Conservation (phyloP, 257 asterid genomes). For the Solanum ossicruentum region DNA sequence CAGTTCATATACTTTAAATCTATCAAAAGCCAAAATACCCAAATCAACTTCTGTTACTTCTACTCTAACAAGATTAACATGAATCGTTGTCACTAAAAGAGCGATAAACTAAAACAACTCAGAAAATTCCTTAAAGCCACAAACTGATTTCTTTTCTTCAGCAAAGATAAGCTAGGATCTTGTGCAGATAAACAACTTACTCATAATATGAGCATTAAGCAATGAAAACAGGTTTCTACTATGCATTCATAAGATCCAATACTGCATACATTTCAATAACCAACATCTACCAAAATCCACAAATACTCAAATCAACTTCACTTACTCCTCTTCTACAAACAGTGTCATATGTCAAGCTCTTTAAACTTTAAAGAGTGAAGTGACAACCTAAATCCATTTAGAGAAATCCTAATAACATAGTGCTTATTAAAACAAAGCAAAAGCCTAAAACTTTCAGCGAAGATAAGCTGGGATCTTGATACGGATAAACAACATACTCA, state of each 20-base stretch:
- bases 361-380: neutral
- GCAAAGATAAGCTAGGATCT: neutral
- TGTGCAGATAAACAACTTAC: neutral
- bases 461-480: conserved; percentile 90
- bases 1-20: neutral
- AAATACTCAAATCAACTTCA: neutral
- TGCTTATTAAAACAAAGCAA: neutral
- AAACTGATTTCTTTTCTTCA: neutral
- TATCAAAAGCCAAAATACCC: neutral
- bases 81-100: neutral
- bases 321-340: neutral
- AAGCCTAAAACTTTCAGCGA: conserved; percentile 24
- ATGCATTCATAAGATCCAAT: neutral
- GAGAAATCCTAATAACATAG: neutral
- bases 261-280: neutral
- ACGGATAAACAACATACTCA: conserved; percentile 87
- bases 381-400: neutral
- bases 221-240: neutral
- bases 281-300: neutral
- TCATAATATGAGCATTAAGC: neutral
- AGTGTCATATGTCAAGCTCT: neutral
- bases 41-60: neutral
- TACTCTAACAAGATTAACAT: neutral
- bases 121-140: neutral
- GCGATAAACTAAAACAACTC: neutral